Percentiles rank a stretch among this genome's conserved stretches.
These are phyloP conservation scores for Globisporangium viniferum DNA, from an alignment of 352 stramenopile species.

Conservation along the genomic window DNA sequence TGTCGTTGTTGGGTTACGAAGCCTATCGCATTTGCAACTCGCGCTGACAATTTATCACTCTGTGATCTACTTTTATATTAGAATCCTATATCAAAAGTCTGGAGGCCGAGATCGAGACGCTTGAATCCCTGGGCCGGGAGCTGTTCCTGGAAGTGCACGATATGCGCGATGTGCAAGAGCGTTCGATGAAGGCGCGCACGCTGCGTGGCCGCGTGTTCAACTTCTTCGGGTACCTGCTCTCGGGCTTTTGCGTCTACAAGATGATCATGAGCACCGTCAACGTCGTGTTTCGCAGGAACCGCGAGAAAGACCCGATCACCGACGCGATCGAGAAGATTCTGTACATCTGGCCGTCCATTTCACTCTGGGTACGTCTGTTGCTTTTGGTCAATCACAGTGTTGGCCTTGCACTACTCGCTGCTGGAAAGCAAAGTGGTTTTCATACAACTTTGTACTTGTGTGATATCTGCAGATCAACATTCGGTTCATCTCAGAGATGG, in stretches of 20 bases:
- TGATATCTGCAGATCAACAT: constrained; percentile 52
- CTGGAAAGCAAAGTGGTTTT: neutral
- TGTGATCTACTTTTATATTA: constrained; percentile 9
- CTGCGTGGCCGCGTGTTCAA: constrained; percentile 77
- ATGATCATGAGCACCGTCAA: constrained; percentile 87
- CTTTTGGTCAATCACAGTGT: neutral
- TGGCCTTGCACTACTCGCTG: neutral
- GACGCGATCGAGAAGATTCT: constrained; percentile 76
- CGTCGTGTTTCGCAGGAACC: constrained; percentile 71
- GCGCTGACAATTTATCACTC: neutral
- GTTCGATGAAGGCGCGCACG: constrained; percentile 53
- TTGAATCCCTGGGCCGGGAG: constrained; percentile 73
- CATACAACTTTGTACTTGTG: neutral
- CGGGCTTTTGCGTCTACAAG: constrained; percentile 82
- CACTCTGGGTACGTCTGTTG: constrained; percentile 40
- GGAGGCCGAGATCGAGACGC: constrained; percentile 66
- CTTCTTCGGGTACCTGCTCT: constrained; percentile 75
- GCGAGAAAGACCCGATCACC: constrained; percentile 84
- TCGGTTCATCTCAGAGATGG: constrained; percentile 73
- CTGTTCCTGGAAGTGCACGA: constrained; percentile 85
- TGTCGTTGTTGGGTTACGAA: neutral
- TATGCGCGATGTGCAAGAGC: constrained; percentile 61
- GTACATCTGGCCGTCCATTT: constrained; percentile 76
- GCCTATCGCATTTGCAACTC: neutral
- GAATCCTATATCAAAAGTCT: constrained; percentile 65